Conservation (phyloP, 2,329 filamentous ascomycete genomes). For the Penicillium sp. region DNA sequence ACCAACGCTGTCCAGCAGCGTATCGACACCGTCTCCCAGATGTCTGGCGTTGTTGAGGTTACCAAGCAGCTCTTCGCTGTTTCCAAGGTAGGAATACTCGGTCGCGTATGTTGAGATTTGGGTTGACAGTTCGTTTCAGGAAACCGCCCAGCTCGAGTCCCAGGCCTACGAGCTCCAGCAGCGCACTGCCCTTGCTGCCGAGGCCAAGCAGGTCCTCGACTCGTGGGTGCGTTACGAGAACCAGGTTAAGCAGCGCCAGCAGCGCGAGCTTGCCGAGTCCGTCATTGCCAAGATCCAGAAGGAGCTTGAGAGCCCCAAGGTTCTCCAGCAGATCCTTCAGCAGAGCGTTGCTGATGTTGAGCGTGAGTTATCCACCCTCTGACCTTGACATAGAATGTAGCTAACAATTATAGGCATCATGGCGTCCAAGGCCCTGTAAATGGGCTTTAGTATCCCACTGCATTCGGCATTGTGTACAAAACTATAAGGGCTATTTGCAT, state of each 20-base stretch:
- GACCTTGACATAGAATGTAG: not conserved
- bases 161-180: slow-evolving; percentile 96
- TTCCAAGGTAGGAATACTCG: slow-evolving; percentile 64
- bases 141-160: slow-evolving; percentile 92
- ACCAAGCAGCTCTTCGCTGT: slow-evolving; percentile 96
- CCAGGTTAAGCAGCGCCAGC: slow-evolving; percentile 97
- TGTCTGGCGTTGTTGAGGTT: slow-evolving; percentile 86
- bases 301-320: slow-evolving; percentile 96
- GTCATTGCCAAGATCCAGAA: slow-evolving; percentile 97
- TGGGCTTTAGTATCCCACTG: slow-evolving; percentile 26
- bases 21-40: slow-evolving; percentile 89
- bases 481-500: slow-evolving; percentile 31
- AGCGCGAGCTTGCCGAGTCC: slow-evolving; percentile 84
- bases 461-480: slow-evolving; percentile 35
- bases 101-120: not conserved
- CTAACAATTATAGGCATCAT: slow-evolving; percentile 31
- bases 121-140: slow-evolving; percentile 45
- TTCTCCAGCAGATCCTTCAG: slow-evolving; percentile 92
- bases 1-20: slow-evolving; percentile 88
- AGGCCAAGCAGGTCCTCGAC: slow-evolving; percentile 92
- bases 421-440: slow-evolving; percentile 35
- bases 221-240: slow-evolving; percentile 98
- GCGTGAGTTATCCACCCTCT: slow-evolving; percentile 52
- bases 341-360: slow-evolving; percentile 94
- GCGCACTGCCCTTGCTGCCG: slow-evolving; percentile 77